phyloP scores from a whole-genome alignment of 2,329 filamentous ascomycete genomes.

The Tolypocladium endophyticum region DNA sequence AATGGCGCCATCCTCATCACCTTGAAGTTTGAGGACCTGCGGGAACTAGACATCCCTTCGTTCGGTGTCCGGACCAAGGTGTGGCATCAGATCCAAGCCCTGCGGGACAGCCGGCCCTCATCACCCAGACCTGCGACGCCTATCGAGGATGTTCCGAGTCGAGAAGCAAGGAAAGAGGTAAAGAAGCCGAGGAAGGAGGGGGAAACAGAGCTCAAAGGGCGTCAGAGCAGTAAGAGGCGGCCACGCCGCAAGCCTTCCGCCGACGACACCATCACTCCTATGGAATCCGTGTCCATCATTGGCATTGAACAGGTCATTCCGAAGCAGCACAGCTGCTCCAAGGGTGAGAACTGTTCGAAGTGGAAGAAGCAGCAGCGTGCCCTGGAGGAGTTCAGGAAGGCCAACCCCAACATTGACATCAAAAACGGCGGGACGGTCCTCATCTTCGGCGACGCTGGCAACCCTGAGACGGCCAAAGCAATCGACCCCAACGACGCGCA shows the following conservation, averaged over 20 bases:
- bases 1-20: constrained; percentile 78
- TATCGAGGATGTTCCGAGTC: constrained; percentile 49
- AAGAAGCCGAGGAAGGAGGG: constrained; percentile 32
- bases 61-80: constrained; percentile 72
- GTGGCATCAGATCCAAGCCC: constrained; percentile 67
- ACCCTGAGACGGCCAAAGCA: constrained; percentile 53
- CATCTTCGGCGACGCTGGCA: constrained; percentile 69
- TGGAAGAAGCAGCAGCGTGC: constrained; percentile 72
- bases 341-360: constrained; percentile 77
- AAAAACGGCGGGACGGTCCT: constrained; percentile 56
- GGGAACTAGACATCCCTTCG: constrained; percentile 69
- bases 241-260: constrained; percentile 27
- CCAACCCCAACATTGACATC: constrained; percentile 56
- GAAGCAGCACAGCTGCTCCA: constrained; percentile 73
- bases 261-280: constrained; percentile 61
- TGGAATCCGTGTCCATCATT: constrained; percentile 82
- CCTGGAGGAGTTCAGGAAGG: constrained; percentile 62
- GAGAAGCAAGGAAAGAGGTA: constrained; percentile 35
- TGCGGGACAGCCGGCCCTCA: constrained; percentile 45
- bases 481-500: constrained; percentile 44
- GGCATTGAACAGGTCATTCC: constrained; percentile 84
- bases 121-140: constrained; percentile 46
- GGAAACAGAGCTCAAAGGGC: constrained; percentile 20
- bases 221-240: constrained; percentile 29
- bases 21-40: constrained; percentile 81